phyloP scores from a whole-genome alignment of 2,329 filamentous ascomycete genomes.

The Hirsutella thompsonii region DNA sequence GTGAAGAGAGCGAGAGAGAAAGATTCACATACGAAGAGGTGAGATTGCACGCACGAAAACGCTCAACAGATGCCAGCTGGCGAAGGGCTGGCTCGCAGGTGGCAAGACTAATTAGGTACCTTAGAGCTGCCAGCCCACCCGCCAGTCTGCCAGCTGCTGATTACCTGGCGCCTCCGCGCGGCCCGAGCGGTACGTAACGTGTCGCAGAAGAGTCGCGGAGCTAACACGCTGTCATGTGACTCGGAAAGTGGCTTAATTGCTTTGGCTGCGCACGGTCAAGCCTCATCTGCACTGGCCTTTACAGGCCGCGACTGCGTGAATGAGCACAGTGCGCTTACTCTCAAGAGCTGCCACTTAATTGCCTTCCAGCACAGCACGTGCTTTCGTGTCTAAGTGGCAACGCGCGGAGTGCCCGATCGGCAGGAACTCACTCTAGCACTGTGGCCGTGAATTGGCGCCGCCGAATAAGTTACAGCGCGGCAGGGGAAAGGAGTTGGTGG shows the following conservation, averaged over 20 bases:
- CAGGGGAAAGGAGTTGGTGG: neutral
- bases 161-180: neutral
- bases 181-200: conserved; percentile 1
- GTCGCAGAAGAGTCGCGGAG: conserved; percentile 7
- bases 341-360: neutral
- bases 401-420: neutral
- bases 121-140: too few species aligned
- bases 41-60: too few species aligned
- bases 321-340: neutral
- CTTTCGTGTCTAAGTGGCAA: neutral
- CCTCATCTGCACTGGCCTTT: conserved; percentile 1
- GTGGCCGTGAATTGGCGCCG: neutral
- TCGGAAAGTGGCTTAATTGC: neutral
- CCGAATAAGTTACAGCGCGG: neutral
- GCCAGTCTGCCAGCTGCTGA: too few species aligned
- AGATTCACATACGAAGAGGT: too few species aligned
- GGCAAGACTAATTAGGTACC: too few species aligned
- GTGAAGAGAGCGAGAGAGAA: too few species aligned
- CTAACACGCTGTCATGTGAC: conserved; percentile 23
- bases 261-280: conserved; percentile 7
- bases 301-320: neutral
- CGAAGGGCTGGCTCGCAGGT: too few species aligned
- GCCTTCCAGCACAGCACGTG: neutral
- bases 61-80: too few species aligned
- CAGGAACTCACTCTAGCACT: too few species aligned